These are phyloP conservation scores for Hypoxylon fuscum DNA, from an alignment of 495 filamentous ascomycete species.

Conservation along the genomic window DNA sequence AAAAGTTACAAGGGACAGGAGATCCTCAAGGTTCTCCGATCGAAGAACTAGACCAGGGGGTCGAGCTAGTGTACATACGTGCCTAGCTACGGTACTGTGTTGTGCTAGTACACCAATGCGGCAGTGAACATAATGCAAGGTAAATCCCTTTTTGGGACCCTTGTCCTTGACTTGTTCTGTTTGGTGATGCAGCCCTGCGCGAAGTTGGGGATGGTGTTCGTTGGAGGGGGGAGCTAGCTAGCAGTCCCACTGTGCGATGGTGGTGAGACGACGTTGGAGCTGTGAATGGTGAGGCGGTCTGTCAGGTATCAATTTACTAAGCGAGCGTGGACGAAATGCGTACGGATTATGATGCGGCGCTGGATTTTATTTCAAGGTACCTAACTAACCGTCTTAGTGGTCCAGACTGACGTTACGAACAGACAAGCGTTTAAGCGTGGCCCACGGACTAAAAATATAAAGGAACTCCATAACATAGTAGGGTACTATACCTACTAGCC, in stretches of 20 bases:
- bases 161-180: conserved; percentile 18
- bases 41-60: conserved; percentile 25
- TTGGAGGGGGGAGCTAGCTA: no score
- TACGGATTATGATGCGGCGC: conserved; percentile 3
- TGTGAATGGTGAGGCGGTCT: conserved; percentile 16
- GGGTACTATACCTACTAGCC: no score
- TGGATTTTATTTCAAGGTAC: no score
- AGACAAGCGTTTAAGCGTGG: no score
- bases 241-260: background rate
- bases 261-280: conserved; percentile 2
- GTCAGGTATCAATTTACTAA: conserved; percentile 22
- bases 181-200: conserved; percentile 35
- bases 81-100: conserved; percentile 8
- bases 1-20: conserved; percentile 20
- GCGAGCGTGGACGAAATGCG: conserved; percentile 7
- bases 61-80: conserved; percentile 1
- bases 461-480: no score
- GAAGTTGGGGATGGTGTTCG: conserved; percentile 11
- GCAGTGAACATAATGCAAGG: conserved; percentile 31
- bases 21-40: conserved; percentile 42
- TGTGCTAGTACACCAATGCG: conserved; percentile 15
- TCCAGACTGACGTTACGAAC: no score
- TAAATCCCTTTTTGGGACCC: conserved; percentile 34
- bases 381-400: no score
- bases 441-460: no score